Conservation (phyloP, 2,329 filamentous ascomycete genomes). For the Fusarium mundagurra region DNA sequence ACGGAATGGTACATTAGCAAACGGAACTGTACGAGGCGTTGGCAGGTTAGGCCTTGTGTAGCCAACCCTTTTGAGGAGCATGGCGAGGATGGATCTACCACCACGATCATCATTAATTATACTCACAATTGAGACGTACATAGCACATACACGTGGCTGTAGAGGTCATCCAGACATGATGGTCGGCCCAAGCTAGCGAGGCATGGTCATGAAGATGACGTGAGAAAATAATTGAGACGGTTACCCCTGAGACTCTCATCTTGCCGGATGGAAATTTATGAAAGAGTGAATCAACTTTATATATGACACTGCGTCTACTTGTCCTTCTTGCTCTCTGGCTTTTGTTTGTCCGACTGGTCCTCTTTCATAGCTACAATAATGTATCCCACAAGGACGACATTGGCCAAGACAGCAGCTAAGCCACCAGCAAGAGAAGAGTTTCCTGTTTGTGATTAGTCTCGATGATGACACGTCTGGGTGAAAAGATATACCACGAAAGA, state of each 20-base stretch:
- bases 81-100: conserved; percentile 36
- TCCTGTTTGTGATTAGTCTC: conserved; percentile 61
- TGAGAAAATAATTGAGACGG: conserved; percentile 33
- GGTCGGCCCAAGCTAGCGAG: conserved; percentile 4
- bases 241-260: neutral
- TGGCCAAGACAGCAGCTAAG: conserved; percentile 87
- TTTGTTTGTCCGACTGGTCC: conserved; percentile 64
- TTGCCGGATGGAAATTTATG: neutral
- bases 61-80: conserved; percentile 22
- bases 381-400: conserved; percentile 90
- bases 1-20: conserved; percentile 39
- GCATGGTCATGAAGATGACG: conserved; percentile 21
- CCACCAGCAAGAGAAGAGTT: conserved; percentile 90
- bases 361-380: conserved; percentile 91
- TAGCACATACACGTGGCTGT: conserved; percentile 43
- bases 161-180: conserved; percentile 30
- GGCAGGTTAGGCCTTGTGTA: conserved; percentile 27
- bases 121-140: conserved; percentile 37
- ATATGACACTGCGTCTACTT: conserved; percentile 44
- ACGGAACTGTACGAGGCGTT: conserved; percentile 45
- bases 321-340: conserved; percentile 61
- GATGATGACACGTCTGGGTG: neutral
- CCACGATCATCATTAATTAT: conserved; percentile 41
- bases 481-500: conserved; percentile 75
- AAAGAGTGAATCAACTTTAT: neutral